These are phyloP conservation scores for Eucalyptus tenuipes DNA, from an alignment of 345 rosid species.

Conservation along the genomic window DNA sequence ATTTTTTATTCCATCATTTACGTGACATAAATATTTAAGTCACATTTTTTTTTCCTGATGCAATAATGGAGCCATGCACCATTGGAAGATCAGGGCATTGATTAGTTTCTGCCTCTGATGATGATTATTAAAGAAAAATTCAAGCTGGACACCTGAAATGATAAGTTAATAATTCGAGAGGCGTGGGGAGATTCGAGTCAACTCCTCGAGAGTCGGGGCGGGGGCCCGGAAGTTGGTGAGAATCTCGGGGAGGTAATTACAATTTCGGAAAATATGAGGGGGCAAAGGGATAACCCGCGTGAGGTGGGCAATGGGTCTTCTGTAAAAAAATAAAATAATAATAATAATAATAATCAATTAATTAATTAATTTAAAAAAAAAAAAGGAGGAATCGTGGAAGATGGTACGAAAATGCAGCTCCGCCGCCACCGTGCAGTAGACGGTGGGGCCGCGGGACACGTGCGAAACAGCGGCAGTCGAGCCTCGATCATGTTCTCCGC, in stretches of 20 bases:
- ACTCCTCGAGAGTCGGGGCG: neutral
- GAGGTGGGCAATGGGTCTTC: neutral
- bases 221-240: neutral
- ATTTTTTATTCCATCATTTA: neutral
- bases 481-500: too few relatives aligned
- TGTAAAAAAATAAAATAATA: too few relatives aligned
- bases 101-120: neutral
- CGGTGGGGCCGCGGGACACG: neutral
- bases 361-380: too few relatives aligned
- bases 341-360: too few relatives aligned
- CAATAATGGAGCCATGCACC: neutral
- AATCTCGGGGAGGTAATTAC: neutral
- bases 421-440: neutral
- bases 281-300: neutral
- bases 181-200: neutral
- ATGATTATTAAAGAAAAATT: neutral
- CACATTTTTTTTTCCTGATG: neutral
- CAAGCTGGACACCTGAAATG: neutral
- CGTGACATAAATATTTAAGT: neutral
- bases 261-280: neutral
- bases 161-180: neutral
- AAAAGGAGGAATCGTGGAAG: neutral
- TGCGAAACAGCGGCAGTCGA: neutral
- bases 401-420: neutral
- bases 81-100: neutral